Percentiles rank a stretch among this genome's conserved stretches.
Evolutionary conservation across 306 rosid species (phyloP).

Genomic region (Cicer bijugum): DNA sequence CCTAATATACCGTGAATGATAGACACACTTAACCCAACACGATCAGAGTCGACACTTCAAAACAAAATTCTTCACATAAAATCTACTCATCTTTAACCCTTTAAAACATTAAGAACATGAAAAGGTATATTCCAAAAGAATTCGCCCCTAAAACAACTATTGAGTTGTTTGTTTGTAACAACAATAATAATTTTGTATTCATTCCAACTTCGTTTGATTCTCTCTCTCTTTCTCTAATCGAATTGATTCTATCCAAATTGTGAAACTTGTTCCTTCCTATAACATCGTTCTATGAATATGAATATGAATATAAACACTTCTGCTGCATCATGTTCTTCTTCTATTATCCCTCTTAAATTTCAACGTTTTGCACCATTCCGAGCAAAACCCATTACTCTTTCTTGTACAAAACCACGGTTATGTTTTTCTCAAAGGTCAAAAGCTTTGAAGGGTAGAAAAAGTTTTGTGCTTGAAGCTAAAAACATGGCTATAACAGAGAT

Average conservation of each 20-base stretch:
- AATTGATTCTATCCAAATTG: constrained; percentile 37
- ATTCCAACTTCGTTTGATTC: neutral
- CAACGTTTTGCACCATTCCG: constrained; percentile 41
- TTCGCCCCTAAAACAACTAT: neutral
- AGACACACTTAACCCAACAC: too few relatives aligned
- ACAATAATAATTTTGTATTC: too few relatives aligned
- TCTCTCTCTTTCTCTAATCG: neutral
- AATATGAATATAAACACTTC: constrained; percentile 55
- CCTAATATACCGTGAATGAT: too few relatives aligned
- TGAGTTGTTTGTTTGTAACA: neutral
- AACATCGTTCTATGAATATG: neutral
- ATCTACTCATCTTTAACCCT: too few relatives aligned
- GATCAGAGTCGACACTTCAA: too few relatives aligned
- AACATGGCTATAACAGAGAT: constrained; percentile 63
- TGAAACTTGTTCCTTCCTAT: constrained; percentile 10
- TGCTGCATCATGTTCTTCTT: constrained; percentile 34
- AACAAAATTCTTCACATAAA: too few relatives aligned
- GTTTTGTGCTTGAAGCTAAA: constrained; percentile 49
- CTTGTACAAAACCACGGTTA: constrained; percentile 42
- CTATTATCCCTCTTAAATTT: constrained; percentile 30
- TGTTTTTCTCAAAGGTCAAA: constrained; percentile 41
- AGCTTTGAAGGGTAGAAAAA: constrained; percentile 37
- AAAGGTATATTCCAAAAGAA: too few relatives aligned
- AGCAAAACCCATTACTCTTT: constrained; percentile 53
- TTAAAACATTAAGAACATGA: too few relatives aligned